Percentiles rank a stretch among this genome's conserved stretches.
Conservation (phyloP, 371 early-diverging fungal genomes). For the Mucor velutinosus region DNA sequence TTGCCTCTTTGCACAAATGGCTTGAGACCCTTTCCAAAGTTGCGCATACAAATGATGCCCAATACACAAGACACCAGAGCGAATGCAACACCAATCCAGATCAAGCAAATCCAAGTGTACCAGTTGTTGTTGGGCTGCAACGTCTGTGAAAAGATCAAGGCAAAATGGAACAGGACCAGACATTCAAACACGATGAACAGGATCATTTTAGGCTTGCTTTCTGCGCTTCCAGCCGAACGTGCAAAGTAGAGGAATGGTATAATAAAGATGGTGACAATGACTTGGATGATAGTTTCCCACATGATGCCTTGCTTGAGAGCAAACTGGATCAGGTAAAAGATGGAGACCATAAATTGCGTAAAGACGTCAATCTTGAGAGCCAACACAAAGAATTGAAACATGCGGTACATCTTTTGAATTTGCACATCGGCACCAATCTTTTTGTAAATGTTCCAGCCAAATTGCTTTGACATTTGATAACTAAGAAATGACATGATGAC, state of each 20-base stretch:
- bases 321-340: slow-evolving; percentile 51
- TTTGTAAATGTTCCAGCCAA: slow-evolving; percentile 45
- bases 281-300: slow-evolving; percentile 38
- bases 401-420: slow-evolving; percentile 47
- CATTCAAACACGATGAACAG: slow-evolving; percentile 26
- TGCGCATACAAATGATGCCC: slow-evolving; percentile 43
- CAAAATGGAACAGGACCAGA: slow-evolving; percentile 28
- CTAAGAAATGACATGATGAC: slow-evolving; percentile 33
- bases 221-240: slow-evolving; percentile 31
- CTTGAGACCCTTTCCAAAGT: slow-evolving; percentile 45
- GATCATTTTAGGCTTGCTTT: slow-evolving; percentile 28
- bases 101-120: slow-evolving; percentile 40
- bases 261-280: slow-evolving; percentile 41
- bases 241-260: slow-evolving; percentile 50
- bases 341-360: slow-evolving; percentile 45
- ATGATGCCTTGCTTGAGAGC: slow-evolving; percentile 20
- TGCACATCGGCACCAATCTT: slow-evolving; percentile 40
- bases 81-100: slow-evolving; percentile 38
- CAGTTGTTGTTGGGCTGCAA: slow-evolving; percentile 32
- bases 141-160: slow-evolving; percentile 31
- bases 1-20: slow-evolving; percentile 20
- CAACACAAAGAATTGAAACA: slow-evolving; percentile 53
- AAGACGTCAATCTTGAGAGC: slow-evolving; percentile 52
- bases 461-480: slow-evolving; percentile 38
- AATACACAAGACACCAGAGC: slow-evolving; percentile 26